A percentile compares a stretch with the other conserved stretches of the same genome.
These are phyloP conservation scores for Lolium rigidum DNA, from an alignment of 176 grass and related monocot species.

Conservation along the genomic window DNA sequence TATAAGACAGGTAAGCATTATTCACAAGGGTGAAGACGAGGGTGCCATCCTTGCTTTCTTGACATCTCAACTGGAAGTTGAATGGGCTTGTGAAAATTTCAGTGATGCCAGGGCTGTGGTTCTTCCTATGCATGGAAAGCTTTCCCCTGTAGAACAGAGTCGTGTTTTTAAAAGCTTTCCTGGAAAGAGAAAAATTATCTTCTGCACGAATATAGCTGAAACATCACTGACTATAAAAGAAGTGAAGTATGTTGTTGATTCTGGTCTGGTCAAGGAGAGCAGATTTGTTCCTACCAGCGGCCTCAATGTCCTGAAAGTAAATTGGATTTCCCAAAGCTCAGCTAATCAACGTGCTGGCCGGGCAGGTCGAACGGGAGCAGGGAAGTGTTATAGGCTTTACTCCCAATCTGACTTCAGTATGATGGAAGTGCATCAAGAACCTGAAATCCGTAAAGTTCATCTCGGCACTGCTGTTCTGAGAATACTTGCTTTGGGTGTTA, in stretches of 20 bases:
- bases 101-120: conserved; percentile 63
- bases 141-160: conserved; percentile 73
- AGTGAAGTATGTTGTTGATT: conserved; percentile 89
- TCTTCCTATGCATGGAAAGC: conserved; percentile 88
- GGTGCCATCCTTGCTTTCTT: conserved; percentile 92
- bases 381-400: conserved; percentile 95
- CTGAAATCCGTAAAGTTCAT: conserved; percentile 92
- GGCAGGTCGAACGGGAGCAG: conserved; percentile 73
- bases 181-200: conserved; percentile 88
- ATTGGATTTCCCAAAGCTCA: conserved; percentile 84
- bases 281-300: conserved; percentile 71
- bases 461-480: conserved; percentile 85
- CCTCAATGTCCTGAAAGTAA: conserved; percentile 82
- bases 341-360: conserved; percentile 86
- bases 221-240: conserved; percentile 88
- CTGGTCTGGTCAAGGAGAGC: conserved; percentile 87
- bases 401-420: conserved; percentile 72
- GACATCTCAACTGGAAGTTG: conserved; percentile 93
- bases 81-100: conserved; percentile 87
- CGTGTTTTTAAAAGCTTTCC: conserved; percentile 83
- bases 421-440: conserved; percentile 90
- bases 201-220: conserved; percentile 91
- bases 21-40: conserved; percentile 83
- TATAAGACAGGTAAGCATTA: conserved; percentile 67
- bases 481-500: conserved; percentile 83